These are phyloP conservation scores for Kurtzmaniella natalensis DNA, from an alignment of 1,139 yeast species.

Conservation along the genomic window DNA sequence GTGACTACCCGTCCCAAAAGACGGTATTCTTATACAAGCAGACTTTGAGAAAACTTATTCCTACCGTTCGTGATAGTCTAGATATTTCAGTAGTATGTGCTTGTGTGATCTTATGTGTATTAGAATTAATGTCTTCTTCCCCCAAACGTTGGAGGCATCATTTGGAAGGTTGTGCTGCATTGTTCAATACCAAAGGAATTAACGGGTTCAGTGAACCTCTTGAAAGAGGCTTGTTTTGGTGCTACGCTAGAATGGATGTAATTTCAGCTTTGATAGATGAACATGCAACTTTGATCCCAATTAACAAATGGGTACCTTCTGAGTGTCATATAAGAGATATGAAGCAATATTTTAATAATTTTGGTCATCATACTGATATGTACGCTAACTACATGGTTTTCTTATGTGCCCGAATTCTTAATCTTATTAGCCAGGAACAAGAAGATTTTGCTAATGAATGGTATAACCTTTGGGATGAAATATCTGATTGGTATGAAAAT, in stretches of 20 bases:
- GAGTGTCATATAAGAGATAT: neutral
- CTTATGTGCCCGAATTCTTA: slow-evolving; percentile 29
- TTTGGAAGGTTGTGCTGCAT: slow-evolving; percentile 32
- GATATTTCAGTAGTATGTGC: slow-evolving; percentile 19
- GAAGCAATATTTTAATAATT: slow-evolving; percentile 13
- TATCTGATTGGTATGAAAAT: slow-evolving; percentile 28
- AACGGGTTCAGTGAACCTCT: slow-evolving; percentile 29
- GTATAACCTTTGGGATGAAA: slow-evolving; percentile 33
- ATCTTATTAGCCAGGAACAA: slow-evolving; percentile 19
- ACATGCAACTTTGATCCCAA: slow-evolving; percentile 26
- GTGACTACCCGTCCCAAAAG: slow-evolving; percentile 18
- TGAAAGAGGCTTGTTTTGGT: slow-evolving; percentile 33
- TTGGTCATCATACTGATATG: slow-evolving; percentile 24
- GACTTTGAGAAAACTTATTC: too few species aligned
- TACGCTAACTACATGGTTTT: slow-evolving; percentile 38
- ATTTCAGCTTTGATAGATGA: slow-evolving; percentile 31
- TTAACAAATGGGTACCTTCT: slow-evolving; percentile 23
- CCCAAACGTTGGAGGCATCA: slow-evolving; percentile 34
- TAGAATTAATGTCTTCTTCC: slow-evolving; percentile 30
- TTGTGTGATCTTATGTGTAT: slow-evolving; percentile 28
- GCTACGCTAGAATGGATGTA: slow-evolving; percentile 37
- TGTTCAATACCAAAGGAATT: slow-evolving; percentile 30
- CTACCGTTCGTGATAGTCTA: slow-evolving; percentile 21
- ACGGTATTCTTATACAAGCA: slow-evolving; percentile 19
- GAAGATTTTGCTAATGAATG: slow-evolving; percentile 11